Base-by-base conservation (phyloP, 257 asterid genomes). In the Solanum pinnatisectum region DNA sequence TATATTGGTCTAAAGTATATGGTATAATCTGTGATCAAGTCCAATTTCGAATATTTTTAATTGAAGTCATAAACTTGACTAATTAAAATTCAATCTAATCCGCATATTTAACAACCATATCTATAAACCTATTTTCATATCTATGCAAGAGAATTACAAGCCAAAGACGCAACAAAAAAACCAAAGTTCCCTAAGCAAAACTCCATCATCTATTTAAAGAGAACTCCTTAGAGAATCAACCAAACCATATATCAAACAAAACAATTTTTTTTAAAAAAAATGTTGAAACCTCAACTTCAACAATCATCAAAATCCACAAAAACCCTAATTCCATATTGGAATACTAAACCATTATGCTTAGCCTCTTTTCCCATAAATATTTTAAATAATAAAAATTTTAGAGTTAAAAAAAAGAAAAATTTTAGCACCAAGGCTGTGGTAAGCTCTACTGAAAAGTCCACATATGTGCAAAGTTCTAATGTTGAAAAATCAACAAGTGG, bases 401-500 rank as follows among this genome's bases (percentile, higher is more conserved):
- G 25, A 35, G 22, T 30, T 14, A 15, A 84, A 84, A 76, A 40
- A 4, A 39, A n/a, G 11, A 77, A 40, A 22, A 13, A 13, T 40
- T 77, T 77, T n/a, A 77, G 60, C 27, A 87, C 90, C 3, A 93
- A 88, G 83, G 95, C 90, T 35, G 18, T 67, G 16, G 32, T 84
- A 3, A 37, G 44, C 70, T 13, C 89, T 20, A 22, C 76, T 8
- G 90, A 88, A 81, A 92, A 87, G 35, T 18, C 91, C 8, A 86
- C 89, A 6, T 4, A n/a, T n/a, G 22, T 67, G 12, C 32, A 71
- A 3, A 52, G 68, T 73, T 8, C 89, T 32, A 36, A 76, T 10
- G 0, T 44, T 44, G 89, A 88, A 81, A 92, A 88, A 44, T 14
- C 91, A 10, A 87, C 88, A 25, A 70, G 44, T 2, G 91, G 89